Evolutionary conservation across 441 rosid species (phyloP), one percentile per base, ranked within the genome.

Genomic region (Populus trichocarpa): DNA sequence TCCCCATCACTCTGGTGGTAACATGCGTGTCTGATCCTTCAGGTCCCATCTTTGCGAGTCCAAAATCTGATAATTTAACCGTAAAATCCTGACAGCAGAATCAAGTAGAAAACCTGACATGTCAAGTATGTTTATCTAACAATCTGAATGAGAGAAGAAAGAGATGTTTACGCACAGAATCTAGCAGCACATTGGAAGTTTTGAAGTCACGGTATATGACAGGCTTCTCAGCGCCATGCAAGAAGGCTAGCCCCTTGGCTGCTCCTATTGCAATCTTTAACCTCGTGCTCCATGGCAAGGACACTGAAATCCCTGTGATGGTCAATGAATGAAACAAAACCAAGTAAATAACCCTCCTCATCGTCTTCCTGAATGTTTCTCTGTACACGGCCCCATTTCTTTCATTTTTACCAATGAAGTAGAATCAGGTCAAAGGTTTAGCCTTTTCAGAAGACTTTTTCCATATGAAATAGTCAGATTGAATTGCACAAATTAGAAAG

Each of bases 201-300:
- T 96, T 96, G 84, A 92, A 89, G 85, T 96, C 98, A 6, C 99
- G 88, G 78, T 94, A 92, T 40, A 96, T 94, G 63, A 96, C 98
- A 82, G 94, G 91, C 10, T 86, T 90, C 23, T 92, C 83, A 28
- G 89, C 89, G 3, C 89, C 89, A 50, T 96, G 99, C 70, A 96
- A 92, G 87, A 94, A 96, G 0, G 97, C 94, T 18, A 96, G 84
- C 3, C 99, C 99, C 76, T 87, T 92, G 6, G 98, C 99, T 68
- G 99, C 98, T 77, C 94, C 99, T 25, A 86, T 87, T 5, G 97
- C 99, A 71, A 94, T 90, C 81, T 92, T 92, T 79, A 92, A 38
- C 72, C 98, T 84, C 28, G 93, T 87, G n/a, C 72, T 81, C 99
- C 99, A 96, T 2, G 95, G 93, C 78, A 95, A 72, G 2, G 94